Conservation (phyloP, 345 rosid species). For the Physaria fendleri region DNA sequence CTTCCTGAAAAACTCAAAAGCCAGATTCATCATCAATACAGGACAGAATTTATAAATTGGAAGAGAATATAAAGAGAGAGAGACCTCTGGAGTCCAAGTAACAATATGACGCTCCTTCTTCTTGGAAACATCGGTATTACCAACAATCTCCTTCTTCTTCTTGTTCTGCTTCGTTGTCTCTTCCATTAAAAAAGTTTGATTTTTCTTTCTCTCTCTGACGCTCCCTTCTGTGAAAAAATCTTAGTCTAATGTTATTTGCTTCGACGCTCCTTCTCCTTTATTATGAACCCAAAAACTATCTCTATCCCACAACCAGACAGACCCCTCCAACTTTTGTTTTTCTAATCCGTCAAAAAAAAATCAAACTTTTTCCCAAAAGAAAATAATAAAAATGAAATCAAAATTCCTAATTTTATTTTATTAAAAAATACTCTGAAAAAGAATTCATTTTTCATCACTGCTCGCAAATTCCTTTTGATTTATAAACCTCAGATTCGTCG, state of each 20-base stretch:
- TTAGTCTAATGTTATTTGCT: constrained; percentile 17
- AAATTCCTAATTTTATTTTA: too few relatives aligned
- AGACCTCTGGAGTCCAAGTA: constrained; percentile 71
- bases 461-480: too few relatives aligned
- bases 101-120: constrained; percentile 93
- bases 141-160: background rate
- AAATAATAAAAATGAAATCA: too few relatives aligned
- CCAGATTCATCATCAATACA: background rate
- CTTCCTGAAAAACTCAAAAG: constrained; percentile 55
- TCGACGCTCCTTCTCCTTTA: constrained; percentile 62
- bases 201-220: constrained; percentile 18
- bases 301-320: too few relatives aligned
- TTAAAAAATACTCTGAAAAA: too few relatives aligned
- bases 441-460: too few relatives aligned
- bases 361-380: too few relatives aligned
- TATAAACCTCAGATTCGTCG: too few relatives aligned
- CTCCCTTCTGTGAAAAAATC: constrained; percentile 13
- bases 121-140: constrained; percentile 53
- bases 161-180: constrained; percentile 51
- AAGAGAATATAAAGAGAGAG: too few relatives aligned
- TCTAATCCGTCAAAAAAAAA: too few relatives aligned
- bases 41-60: background rate
- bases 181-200: constrained; percentile 34
- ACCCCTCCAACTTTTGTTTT: too few relatives aligned
- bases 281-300: constrained; percentile 41